Conservation (phyloP, 148 eudicot genomes). For the Cornus controversa region DNA sequence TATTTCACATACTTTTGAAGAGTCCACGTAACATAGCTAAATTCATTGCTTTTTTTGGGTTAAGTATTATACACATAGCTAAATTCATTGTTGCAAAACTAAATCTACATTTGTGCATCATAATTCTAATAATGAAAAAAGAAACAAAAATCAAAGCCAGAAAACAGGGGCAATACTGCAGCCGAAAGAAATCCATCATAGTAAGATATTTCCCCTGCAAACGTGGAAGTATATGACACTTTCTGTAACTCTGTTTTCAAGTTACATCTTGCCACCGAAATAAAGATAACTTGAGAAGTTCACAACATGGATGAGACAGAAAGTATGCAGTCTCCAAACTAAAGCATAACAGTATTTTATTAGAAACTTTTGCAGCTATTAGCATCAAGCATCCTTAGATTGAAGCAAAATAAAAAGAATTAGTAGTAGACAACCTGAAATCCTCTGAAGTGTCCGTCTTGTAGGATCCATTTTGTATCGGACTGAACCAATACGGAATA, state of each 20-base stretch:
- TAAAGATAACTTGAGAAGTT: not conserved
- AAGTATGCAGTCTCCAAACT: not conserved
- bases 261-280: not conserved
- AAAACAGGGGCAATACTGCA: too few relatives aligned
- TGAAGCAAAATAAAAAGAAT: slow-evolving; percentile 6
- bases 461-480: slow-evolving; percentile 86
- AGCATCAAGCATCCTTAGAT: not conserved
- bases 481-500: slow-evolving; percentile 74
- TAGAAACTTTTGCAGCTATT: not conserved
- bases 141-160: too few relatives aligned
- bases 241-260: not conserved
- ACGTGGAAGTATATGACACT: not conserved
- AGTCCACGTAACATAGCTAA: too few relatives aligned
- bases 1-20: too few relatives aligned
- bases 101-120: too few relatives aligned
- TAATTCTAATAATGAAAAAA: too few relatives aligned
- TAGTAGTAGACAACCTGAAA: slow-evolving; percentile 48
- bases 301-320: not conserved
- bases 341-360: too few relatives aligned
- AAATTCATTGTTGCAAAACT: too few relatives aligned
- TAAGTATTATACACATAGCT: too few relatives aligned
- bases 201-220: not conserved
- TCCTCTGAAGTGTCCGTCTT: slow-evolving; percentile 70
- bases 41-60: too few relatives aligned
- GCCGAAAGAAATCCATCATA: too few relatives aligned